Evolutionary conservation across 2,329 filamentous ascomycete genomes (phyloP).

Genomic region (Penicillium paneum): DNA sequence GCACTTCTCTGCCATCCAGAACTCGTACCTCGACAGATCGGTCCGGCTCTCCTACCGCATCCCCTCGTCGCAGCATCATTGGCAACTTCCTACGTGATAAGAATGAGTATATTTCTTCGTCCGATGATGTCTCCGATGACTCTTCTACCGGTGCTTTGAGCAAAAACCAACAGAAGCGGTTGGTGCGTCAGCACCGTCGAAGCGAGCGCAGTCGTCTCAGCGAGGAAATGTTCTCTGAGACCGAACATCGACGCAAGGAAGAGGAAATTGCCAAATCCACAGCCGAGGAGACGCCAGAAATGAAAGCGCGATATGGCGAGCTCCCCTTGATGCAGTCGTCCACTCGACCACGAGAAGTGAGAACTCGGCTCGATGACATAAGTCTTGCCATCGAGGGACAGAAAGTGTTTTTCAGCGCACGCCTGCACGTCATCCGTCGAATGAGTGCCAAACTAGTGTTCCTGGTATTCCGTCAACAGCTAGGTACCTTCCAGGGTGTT

Average conservation of each 20-base stretch:
- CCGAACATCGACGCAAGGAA: slow-evolving; percentile 42
- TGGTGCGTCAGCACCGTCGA: slow-evolving; percentile 41
- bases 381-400: slow-evolving; percentile 54
- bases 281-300: slow-evolving; percentile 56
- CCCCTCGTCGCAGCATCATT: slow-evolving; percentile 42
- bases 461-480: slow-evolving; percentile 79
- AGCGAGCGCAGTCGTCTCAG: slow-evolving; percentile 42
- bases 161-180: slow-evolving; percentile 47
- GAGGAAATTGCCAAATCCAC: slow-evolving; percentile 47
- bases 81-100: slow-evolving; percentile 41
- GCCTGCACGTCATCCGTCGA: slow-evolving; percentile 74
- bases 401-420: slow-evolving; percentile 64
- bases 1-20: slow-evolving; percentile 19
- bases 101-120: slow-evolving; percentile 41
- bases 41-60: slow-evolving; percentile 20
- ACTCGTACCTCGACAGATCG: slow-evolving; percentile 14
- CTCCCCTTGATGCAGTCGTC: slow-evolving; percentile 58
- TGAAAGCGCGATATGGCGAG: slow-evolving; percentile 58
- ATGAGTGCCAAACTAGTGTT: slow-evolving; percentile 82
- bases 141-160: slow-evolving; percentile 37
- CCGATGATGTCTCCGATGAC: slow-evolving; percentile 43
- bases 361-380: slow-evolving; percentile 52
- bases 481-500: slow-evolving; percentile 79
- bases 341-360: slow-evolving; percentile 48
- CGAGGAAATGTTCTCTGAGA: slow-evolving; percentile 43